Base-by-base conservation (phyloP, 148 eudicot species). In the Rhododendron mucronatum region DNA sequence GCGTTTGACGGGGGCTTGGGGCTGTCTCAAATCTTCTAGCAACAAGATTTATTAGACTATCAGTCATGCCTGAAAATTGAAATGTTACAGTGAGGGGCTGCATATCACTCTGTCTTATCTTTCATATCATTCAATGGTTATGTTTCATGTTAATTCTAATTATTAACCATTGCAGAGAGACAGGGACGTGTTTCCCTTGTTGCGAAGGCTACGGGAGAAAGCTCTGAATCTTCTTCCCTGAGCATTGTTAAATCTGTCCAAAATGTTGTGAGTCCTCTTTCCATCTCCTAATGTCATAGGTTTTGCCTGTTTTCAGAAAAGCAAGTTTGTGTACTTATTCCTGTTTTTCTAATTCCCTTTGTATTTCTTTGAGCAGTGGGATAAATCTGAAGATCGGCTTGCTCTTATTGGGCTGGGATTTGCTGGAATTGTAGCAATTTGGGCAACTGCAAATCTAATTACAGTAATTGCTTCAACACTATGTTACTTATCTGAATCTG, bases 341-440 rank as follows among this genome's bases (percentile, higher is more conserved):
- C 81, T 57, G n/a, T 53, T 80, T 47, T 71, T 45, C 48, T 44
- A 82, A 44, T 67, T 67, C 13, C 18, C 47, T 44, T 65, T 86
- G 57, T n/a, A 28, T 57, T 75, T 82, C 28, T 90, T 87, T 83
- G 80, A 57, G 61, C 92, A 95, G 99, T 96, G 98, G 99, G 96
- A 94, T 76, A 93, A 91, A 59, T 86, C 98, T 65, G 99, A 96
- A 92, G 98, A 96, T 85, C 96, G 94, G 69, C 4, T 96, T 89
- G 97, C 94, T 88, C 87, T 96, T 77, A 84, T 96, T 81, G 99
- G 98, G 83, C 89, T 96, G 86, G 98, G 99, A 57, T 93, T 96
- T 87, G 94, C 97, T 33, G 95, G 89, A 83, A 84, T 95, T 57
- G 93, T 93, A 65, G 96, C 90, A 88, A 18, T 96, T 39, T 95